Evolutionary conservation across 2,329 filamentous ascomycete genomes (phyloP), one percentile per base, ranked within the genome.

Genomic region (Verticillium alfalfae): DNA sequence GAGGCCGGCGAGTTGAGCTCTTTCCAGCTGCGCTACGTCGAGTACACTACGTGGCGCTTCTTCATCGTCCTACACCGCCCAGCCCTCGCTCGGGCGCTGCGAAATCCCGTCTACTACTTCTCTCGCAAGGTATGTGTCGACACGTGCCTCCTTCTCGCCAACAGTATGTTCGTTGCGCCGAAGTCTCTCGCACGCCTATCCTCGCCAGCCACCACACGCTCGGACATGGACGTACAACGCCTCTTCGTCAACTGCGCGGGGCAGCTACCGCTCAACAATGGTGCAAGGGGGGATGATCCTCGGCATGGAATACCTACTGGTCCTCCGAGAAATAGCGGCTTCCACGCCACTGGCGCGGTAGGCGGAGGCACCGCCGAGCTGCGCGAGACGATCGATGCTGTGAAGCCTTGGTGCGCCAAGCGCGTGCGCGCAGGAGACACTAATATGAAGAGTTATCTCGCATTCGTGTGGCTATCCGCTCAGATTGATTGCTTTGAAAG

Each of bases 11-110:
- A 49, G 7, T 67, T 76, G 22, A 71, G 66, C 16, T 67, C 67
- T 3, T 82, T 82, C 61, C 79, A 81, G 61, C 66, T 77, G 9
- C 74, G 75, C 1, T 63, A 80, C 7, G 72, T 74, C 0, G 79
- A 82, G 61, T 70, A 79, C 58, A 69, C 78, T 60, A 70, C 78
- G 2, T 79, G 81, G 60, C 78, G 78, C 26, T 80, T 76, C 64
- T 79, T 82, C 66, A 74, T 87, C 13, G 77, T 79, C 0, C 77
- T 88, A 0, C 85, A 88, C 64, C 80, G 83, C 41, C 79, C 79
- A 0, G 79, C 80, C 70, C 74, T 82, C 34, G 69, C 71, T 6
- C 72, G 75, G 15, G 78, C 81, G 0, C 73, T 77, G 13, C 70
- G 75, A 1, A 75, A 84, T 45, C 79, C 81, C 0, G 73, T 75